Percentiles rank a stretch among this genome's conserved stretches.
Conservation (phyloP, 495 filamentous ascomycete species). For the Daldinia caldariorum region DNA sequence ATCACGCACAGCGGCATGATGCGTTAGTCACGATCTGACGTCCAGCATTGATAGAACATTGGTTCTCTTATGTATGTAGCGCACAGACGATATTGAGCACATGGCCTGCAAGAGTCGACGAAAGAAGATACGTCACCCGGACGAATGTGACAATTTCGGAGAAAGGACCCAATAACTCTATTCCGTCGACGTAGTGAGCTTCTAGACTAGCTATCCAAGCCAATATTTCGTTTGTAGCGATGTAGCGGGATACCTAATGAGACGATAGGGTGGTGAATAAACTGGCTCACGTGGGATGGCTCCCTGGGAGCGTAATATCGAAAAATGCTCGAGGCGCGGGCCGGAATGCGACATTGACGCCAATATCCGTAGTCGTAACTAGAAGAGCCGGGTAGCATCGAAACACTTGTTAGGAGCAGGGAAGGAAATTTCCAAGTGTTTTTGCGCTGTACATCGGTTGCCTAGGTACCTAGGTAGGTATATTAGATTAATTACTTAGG, state of each 20-base stretch:
- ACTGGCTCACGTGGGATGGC: neutral
- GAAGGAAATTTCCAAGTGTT: constrained; percentile 5
- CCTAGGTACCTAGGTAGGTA: too few relatives aligned
- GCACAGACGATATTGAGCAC: constrained; percentile 24
- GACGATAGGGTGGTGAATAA: constrained; percentile 22
- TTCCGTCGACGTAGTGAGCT: neutral
- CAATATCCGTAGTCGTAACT: constrained; percentile 26
- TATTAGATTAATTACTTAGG: constrained; percentile 22
- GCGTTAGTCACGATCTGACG: constrained; percentile 23
- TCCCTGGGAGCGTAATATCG: constrained; percentile 15
- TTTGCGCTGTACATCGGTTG: constrained; percentile 8
- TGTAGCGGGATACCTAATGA: constrained; percentile 15
- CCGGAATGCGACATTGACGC: constrained; percentile 16
- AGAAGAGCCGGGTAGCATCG: constrained; percentile 25
- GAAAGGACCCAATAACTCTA: constrained; percentile 5
- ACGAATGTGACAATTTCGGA: neutral
- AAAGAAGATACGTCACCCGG: constrained; percentile 11
- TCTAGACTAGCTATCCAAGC: constrained; percentile 24
- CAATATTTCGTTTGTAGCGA: constrained; percentile 4
- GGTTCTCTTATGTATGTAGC: constrained; percentile 10
- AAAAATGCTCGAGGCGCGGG: constrained; percentile 20
- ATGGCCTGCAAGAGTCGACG: constrained; percentile 8
- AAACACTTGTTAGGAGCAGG: constrained; percentile 8
- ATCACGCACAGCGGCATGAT: constrained; percentile 13
- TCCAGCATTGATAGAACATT: neutral